A percentile compares a stretch with the other conserved stretches of the same genome.
Conservation (phyloP, 345 rosid species). For the Syzygium aqueum region DNA sequence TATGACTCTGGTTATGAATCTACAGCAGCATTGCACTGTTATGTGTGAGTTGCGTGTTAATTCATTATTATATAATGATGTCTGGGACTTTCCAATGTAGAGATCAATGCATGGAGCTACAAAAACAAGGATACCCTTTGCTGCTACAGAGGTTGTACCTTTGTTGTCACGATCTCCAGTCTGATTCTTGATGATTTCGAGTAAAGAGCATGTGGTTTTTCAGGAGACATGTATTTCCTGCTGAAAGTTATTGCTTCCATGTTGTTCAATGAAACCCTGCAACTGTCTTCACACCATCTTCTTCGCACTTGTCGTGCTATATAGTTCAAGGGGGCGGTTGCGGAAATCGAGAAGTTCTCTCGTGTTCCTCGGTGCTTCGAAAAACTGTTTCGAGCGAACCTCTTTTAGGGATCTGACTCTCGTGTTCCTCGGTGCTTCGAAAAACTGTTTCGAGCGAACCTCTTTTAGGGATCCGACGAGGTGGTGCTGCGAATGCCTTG, state of each 20-base stretch:
- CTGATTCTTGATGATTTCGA: background rate
- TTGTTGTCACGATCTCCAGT: background rate
- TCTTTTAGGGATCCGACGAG: background rate
- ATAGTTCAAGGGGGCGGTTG: background rate
- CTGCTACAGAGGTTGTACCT: background rate
- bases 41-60: background rate
- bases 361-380: background rate
- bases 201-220: background rate
- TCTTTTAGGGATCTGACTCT: background rate
- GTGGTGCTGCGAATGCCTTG: background rate
- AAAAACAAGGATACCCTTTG: background rate
- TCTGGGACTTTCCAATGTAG: background rate
- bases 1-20: background rate
- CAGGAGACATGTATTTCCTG: background rate
- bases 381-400: background rate
- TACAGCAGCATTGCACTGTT: background rate
- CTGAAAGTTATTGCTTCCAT: background rate
- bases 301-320: background rate
- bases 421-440: background rate
- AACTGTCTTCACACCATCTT: background rate
- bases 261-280: background rate
- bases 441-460: background rate
- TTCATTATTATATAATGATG: background rate
- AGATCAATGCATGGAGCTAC: background rate
- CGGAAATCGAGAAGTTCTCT: background rate